Conservation (phyloP, 2,329 filamentous ascomycete species). For the Grosmannia huntii region DNA sequence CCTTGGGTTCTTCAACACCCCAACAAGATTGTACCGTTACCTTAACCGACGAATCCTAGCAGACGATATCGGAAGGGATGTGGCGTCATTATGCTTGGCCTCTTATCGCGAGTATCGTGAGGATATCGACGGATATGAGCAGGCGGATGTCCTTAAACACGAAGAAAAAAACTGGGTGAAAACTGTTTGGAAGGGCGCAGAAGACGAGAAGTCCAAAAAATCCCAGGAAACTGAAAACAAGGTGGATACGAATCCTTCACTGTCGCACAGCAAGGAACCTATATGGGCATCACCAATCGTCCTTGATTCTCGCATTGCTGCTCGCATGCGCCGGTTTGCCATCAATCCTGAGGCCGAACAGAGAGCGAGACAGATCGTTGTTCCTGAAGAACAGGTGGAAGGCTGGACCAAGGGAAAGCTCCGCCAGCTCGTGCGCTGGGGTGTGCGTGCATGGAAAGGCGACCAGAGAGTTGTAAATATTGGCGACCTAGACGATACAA, state of each 20-base stretch:
- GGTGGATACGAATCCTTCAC: constrained; percentile 1
- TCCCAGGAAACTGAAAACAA: not conserved
- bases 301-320: constrained; percentile 61
- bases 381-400: constrained; percentile 56
- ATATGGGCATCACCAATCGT: constrained; percentile 67
- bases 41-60: constrained; percentile 75
- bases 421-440: constrained; percentile 40
- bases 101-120: constrained; percentile 37
- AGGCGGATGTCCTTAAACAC: constrained; percentile 48
- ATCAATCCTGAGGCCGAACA: constrained; percentile 57
- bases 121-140: constrained; percentile 37
- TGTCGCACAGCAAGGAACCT: constrained; percentile 40
- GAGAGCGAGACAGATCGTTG: constrained; percentile 46
- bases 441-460: constrained; percentile 24
- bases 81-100: constrained; percentile 70
- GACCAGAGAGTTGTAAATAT: constrained; percentile 22
- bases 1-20: constrained; percentile 84
- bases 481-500: constrained; percentile 9
- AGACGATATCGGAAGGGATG: constrained; percentile 75
- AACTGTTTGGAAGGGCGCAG: constrained; percentile 47
- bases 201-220: not conserved
- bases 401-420: constrained; percentile 53
- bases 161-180: constrained; percentile 83
- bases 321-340: constrained; percentile 70
- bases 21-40: constrained; percentile 75